Conservation (phyloP, 306 rosid species). For the Potentilla sterilis region DNA sequence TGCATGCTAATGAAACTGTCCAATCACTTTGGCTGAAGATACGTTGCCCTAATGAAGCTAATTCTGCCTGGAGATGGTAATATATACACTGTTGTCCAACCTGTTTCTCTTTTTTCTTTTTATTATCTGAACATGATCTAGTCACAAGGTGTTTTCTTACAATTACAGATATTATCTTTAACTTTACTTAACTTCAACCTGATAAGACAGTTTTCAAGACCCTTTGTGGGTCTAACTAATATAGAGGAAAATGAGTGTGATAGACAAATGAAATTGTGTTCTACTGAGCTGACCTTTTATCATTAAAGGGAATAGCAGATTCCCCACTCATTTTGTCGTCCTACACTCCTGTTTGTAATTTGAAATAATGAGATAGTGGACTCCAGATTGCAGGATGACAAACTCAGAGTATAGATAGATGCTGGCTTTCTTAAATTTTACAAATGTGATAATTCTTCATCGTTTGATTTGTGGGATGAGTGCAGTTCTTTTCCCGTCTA, state of each 20-base stretch:
- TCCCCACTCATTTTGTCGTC: not conserved
- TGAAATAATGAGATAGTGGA: not conserved
- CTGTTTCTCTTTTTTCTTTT: constrained; percentile 8
- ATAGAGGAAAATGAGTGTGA: not conserved
- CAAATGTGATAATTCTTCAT: not conserved
- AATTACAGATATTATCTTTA: no score
- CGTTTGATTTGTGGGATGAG: not conserved
- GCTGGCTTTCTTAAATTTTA: not conserved
- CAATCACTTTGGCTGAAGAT: constrained; percentile 51
- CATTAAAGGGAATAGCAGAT: not conserved
- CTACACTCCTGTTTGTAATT: not conserved
- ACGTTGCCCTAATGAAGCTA: constrained; percentile 73
- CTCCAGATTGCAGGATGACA: not conserved
- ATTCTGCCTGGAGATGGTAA: constrained; percentile 94
- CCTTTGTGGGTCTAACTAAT: not conserved
- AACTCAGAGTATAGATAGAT: not conserved
- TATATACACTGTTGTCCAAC: constrained; percentile 1
- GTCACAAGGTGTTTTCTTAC: not conserved
- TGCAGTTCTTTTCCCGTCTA: not conserved
- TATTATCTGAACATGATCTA: not conserved
- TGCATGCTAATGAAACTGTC: constrained; percentile 33
- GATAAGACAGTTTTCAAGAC: not conserved
- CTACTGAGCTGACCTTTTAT: not conserved
- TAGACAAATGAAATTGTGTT: not conserved
- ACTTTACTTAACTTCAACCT: not conserved